phyloP scores from a whole-genome alignment of 495 filamentous ascomycete species.

The Antarctomyces pellizariae region DNA sequence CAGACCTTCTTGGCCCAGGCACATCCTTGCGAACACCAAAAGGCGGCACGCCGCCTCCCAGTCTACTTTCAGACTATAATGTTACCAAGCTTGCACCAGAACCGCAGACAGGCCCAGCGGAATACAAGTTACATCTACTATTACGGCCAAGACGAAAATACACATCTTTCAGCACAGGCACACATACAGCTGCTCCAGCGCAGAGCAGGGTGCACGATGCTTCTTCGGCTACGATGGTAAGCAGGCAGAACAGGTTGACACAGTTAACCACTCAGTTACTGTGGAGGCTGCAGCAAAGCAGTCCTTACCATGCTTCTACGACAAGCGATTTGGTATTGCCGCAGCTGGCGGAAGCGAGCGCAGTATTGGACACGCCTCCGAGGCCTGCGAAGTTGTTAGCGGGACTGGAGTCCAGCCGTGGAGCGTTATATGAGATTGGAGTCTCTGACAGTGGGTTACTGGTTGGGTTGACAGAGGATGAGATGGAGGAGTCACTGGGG shows the following conservation, averaged over 20 bases:
- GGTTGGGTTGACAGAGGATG: conserved; percentile 71
- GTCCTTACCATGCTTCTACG: conserved; percentile 64
- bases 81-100: conserved; percentile 67
- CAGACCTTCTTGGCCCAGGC: neutral
- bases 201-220: conserved; percentile 22
- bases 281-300: conserved; percentile 89
- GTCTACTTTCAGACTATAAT: conserved; percentile 40
- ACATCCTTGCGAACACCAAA: conserved; percentile 8
- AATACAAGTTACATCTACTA: conserved; percentile 92
- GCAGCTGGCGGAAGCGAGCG: conserved; percentile 37
- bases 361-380: conserved; percentile 23
- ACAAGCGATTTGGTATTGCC: conserved; percentile 47
- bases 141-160: conserved; percentile 56
- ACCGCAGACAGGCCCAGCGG: conserved; percentile 79
- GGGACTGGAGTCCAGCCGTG: conserved; percentile 76
- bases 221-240: conserved; percentile 21
- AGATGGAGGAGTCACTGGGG: conserved; percentile 70
- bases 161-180: conserved; percentile 34
- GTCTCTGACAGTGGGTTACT: conserved; percentile 87
- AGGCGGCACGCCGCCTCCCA: conserved; percentile 16
- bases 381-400: conserved; percentile 43
- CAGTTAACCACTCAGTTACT: conserved; percentile 85
- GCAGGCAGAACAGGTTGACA: conserved; percentile 61
- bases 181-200: conserved; percentile 33
- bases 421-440: conserved; percentile 89